Evolutionary conservation across 2,329 filamentous ascomycete genomes (phyloP), one percentile per base, ranked within the genome.

Genomic region (Fusarium subglutinans): DNA sequence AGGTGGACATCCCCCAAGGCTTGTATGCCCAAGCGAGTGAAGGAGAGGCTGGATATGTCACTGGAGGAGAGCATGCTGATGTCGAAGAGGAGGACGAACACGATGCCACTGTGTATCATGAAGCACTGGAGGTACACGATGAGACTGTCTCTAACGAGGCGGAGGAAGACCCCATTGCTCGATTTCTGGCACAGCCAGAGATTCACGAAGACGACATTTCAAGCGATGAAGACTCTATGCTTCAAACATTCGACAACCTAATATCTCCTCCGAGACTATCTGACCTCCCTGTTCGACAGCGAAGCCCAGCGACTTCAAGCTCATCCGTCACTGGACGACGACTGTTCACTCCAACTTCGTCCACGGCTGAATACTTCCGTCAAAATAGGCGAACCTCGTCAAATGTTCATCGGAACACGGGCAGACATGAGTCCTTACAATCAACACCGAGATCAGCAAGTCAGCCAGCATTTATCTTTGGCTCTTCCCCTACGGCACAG

Each of bases 391-490:
- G 38, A 35, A 47, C 28, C 24, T 45, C 44, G 1, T 40, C 38
- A 5, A 28, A 10, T 14, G 15, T 18, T n/a, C 35, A 38, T 13
- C 20, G 20, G 2, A 50, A 61, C 5, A 8, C 37, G 1, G 47
- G 38, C 5, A 57, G 38, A 5, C 6, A 50, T 9, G 28, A 15
- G 2, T 26, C 50, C 4, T 12, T n/a, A 11, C 51, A 40, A 5
- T 28, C 62, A 6, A 30, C 50, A 1, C 15, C 44, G 7, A 47
- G n/a, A 15, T 26, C 61, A 37, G 30, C 47, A 1, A 65, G 30
- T 12, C 65, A 63, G 1, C 74, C 74, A 1, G 51, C 69, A 3
- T 76, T 76, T 51, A 24, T 76, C 20, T 76, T 76, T n/a, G 74
- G 72, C 8, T 66, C 74, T 24, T 69, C 69, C 3, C 50, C 70